These are phyloP conservation scores for Fusarium decemcellulare DNA, from an alignment of 2,329 filamentous ascomycete genomes.

Conservation along the genomic window DNA sequence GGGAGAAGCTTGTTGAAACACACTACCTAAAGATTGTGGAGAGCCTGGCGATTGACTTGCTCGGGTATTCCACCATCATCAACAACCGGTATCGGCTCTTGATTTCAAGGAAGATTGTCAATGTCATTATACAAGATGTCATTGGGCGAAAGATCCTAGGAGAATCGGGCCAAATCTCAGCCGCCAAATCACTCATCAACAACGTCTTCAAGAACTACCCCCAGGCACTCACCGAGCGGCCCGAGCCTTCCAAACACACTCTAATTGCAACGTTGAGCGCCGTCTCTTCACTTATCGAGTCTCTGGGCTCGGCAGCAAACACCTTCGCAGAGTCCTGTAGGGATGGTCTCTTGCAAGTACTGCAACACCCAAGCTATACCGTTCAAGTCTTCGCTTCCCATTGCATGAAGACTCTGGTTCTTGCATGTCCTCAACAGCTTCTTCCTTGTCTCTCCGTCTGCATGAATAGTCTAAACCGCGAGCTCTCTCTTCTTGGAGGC, in stretches of 20 bases:
- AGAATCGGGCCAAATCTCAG: slow-evolving; percentile 89
- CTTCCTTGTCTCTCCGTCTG: slow-evolving; percentile 93
- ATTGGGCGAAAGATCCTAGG: slow-evolving; percentile 86
- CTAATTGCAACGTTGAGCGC: slow-evolving; percentile 85
- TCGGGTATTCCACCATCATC: slow-evolving; percentile 81
- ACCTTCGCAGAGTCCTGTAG: slow-evolving; percentile 85
- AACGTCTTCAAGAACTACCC: slow-evolving; percentile 95
- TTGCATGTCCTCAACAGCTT: slow-evolving; percentile 93
- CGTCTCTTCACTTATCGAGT: slow-evolving; percentile 82
- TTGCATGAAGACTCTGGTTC: slow-evolving; percentile 87
- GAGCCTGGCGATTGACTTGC: slow-evolving; percentile 83
- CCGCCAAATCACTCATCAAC: slow-evolving; percentile 86
- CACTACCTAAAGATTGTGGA: slow-evolving; percentile 87
- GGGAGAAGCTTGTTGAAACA: slow-evolving; percentile 85
- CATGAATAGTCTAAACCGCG: slow-evolving; percentile 93
- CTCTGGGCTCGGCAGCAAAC: slow-evolving; percentile 86
- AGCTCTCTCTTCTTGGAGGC: slow-evolving; percentile 82
- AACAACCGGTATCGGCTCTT: slow-evolving; percentile 92
- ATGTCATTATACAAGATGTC: slow-evolving; percentile 86
- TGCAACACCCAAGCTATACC: slow-evolving; percentile 96
- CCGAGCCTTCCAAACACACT: slow-evolving; percentile 90
- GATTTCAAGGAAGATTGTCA: slow-evolving; percentile 86
- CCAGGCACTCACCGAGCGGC: slow-evolving; percentile 86
- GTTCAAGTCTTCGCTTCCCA: slow-evolving; percentile 92
- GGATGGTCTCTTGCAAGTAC: slow-evolving; percentile 88